Evolutionary conservation across 2,329 filamentous ascomycete species (phyloP), one percentile per base, ranked within the genome.

Genomic region (Phialophora tarda): DNA sequence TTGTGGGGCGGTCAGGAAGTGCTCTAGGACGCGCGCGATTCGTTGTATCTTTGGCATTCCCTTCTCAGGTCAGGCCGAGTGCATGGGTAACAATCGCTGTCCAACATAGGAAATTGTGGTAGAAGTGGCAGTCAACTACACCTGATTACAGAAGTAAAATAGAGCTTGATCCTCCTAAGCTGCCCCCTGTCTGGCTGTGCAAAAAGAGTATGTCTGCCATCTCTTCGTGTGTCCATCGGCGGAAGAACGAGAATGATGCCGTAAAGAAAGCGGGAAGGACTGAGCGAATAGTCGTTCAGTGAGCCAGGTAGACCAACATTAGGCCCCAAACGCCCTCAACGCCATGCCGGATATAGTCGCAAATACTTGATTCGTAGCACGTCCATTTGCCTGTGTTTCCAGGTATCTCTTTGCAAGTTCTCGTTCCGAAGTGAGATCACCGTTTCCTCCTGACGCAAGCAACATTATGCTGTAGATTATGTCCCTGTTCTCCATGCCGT

Each of bases 401-500:
- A 71, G 59, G 59, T 64, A 70, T 59, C 67, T 62, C 58, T 65
- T 68, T 17, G 64, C 69, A 53, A 71, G 56, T 60, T 69, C 69
- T 62, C 67, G 62, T 57, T 71, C 69, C 28, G 65, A 68, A 28
- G 65, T 68, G 26, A 69, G 67, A 41, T 67, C 67, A 44, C 67
- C 67, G 44, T 70, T 65, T 12, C 57, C 63, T 17, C 62, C 63
- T 21, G 59, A 48, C 12, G 69, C 70, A 34, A 73, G 64, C 30
- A 73, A 56, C 67, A 71, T 69, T 71, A 97, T 89, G 0, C 91
- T 95, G 78, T 97, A 97, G 64, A 97, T 86, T 21, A 97, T 89
- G 76, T 97, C 93, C 61, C 93, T 88, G 74, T 94, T 95, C 79
- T 97, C 93, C 26, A 89, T 86, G 56, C 90, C 90, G 71, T 92